These are phyloP conservation scores for Hypoxylon intermedium DNA, from an alignment of 495 filamentous ascomycete genomes.

Conservation along the genomic window DNA sequence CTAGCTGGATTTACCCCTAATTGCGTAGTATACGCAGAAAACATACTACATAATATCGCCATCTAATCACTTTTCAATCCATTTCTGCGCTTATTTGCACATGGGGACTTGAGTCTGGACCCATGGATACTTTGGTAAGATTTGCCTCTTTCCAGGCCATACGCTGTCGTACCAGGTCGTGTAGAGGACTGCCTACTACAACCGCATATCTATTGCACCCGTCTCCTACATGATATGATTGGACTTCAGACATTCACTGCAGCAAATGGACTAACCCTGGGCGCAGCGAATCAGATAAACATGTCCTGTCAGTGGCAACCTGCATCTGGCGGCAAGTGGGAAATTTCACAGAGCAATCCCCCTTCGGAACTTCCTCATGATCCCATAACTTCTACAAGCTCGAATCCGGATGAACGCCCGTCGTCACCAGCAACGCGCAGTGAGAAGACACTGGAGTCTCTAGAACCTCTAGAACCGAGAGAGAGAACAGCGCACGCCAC, in stretches of 20 bases:
- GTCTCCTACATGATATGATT: background rate
- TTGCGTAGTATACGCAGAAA: too few relatives aligned
- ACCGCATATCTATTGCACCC: background rate
- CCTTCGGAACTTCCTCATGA: slow-evolving; percentile 31
- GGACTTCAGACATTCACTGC: background rate
- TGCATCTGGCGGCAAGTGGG: slow-evolving; percentile 21
- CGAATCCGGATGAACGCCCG: slow-evolving; percentile 33
- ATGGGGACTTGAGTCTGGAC: too few relatives aligned
- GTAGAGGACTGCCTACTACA: background rate
- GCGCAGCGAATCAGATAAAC: slow-evolving; percentile 4
- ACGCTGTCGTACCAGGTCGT: too few relatives aligned
- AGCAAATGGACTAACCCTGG: background rate
- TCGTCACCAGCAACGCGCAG: slow-evolving; percentile 15
- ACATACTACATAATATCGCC: too few relatives aligned
- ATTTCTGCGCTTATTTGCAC: too few relatives aligned
- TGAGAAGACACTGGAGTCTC: background rate
- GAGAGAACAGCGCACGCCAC: background rate
- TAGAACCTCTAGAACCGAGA: too few relatives aligned
- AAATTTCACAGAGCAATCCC: slow-evolving; percentile 32
- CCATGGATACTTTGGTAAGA: too few relatives aligned
- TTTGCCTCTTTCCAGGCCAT: too few relatives aligned
- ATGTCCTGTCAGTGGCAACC: slow-evolving; percentile 34
- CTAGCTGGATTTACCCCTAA: too few relatives aligned
- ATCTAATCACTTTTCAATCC: too few relatives aligned
- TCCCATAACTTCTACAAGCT: slow-evolving; percentile 22